Conservation (phyloP, 2,329 filamentous ascomycete species). For the Alternaria alternata region DNA sequence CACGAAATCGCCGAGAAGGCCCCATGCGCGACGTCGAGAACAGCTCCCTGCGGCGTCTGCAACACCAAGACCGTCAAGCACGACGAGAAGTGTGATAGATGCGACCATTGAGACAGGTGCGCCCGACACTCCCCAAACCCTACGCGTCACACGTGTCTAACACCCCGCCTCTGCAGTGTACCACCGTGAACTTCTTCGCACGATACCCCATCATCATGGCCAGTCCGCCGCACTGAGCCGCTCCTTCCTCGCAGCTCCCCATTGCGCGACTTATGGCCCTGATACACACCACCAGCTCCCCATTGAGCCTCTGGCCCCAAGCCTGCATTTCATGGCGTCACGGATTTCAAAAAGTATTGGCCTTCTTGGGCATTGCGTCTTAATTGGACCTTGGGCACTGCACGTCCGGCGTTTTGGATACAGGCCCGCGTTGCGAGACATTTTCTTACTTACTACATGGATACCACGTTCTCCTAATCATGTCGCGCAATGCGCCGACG, state of each 20-base stretch:
- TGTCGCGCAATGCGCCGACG: conserved; percentile 27
- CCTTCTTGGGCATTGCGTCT: conserved; percentile 48
- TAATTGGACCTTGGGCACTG: conserved; percentile 35
- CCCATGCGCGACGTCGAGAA: conserved; percentile 57
- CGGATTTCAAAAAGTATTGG: conserved; percentile 50
- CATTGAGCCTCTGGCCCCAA: conserved; percentile 31
- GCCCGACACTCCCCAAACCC: conserved; percentile 14
- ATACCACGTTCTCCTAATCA: conserved; percentile 32
- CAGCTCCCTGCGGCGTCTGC: conserved; percentile 50
- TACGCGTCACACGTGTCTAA: conserved; percentile 40
- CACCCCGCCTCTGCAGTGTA: conserved; percentile 33
- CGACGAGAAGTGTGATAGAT: conserved; percentile 57
- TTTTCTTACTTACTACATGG: conserved; percentile 34
- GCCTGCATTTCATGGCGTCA: conserved; percentile 54
- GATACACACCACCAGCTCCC: conserved; percentile 29
- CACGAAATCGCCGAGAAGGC: conserved; percentile 55
- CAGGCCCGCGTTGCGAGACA: conserved; percentile 47
- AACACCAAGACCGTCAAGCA: conserved; percentile 57
- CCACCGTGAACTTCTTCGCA: conserved; percentile 43
- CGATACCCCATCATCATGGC: conserved; percentile 42
- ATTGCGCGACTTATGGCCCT: background rate
- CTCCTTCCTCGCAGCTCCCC: conserved; percentile 34
- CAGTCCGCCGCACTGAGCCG: conserved; percentile 38
- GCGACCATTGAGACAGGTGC: conserved; percentile 54
- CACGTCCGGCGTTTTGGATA: conserved; percentile 51